Evolutionary conservation across 208 protist species (phyloP), one percentile per base, ranked within the genome.

Genomic region (Acanthamoeba divionensis): DNA sequence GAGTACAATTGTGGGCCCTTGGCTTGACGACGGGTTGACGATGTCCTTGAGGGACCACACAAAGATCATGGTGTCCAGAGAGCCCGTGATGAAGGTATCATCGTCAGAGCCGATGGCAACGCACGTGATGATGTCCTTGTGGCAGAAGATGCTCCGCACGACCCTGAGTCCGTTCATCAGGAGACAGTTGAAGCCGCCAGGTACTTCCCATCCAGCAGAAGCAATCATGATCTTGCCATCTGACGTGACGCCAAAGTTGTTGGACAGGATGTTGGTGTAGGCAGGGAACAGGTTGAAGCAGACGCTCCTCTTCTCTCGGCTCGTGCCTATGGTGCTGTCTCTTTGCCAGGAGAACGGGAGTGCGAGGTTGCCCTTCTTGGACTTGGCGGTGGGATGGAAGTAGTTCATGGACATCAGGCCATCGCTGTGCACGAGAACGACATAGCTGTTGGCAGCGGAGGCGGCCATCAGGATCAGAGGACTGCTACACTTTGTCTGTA

Each of bases 1-100:
- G n/a, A n/a, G n/a, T n/a, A n/a, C n/a, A n/a, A n/a, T n/a, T n/a
- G n/a, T n/a, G n/a, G n/a, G n/a, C n/a, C n/a, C n/a, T n/a, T n/a
- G n/a, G n/a, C n/a, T n/a, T n/a, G n/a, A n/a, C n/a, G n/a, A n/a
- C n/a, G 50, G 50, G 10, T 29, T n/a, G 7, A 85, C 12, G 50
- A 85, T 66, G 52, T 85, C 75, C 50, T 57, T 85, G 5, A 85
- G 75, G n/a, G 75, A 85, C 75, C 75, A 85, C 8, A 85, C 75
- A 24, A 85, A 85, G 36, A 85, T 38, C 50, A 85, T 85, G 36
- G 50, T 65, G 36, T 85, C 54, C 9, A 65, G 50, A 33, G 75
- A 85, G 50, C 50, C 75, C 50, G 75, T 85, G 52, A 85, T 55
- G 31, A 85, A 66, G 21, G 75, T 85, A 33, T 41, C 75, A 44